Conservation (phyloP, 2,329 filamentous ascomycete species). For the Diaporthe sp. region DNA sequence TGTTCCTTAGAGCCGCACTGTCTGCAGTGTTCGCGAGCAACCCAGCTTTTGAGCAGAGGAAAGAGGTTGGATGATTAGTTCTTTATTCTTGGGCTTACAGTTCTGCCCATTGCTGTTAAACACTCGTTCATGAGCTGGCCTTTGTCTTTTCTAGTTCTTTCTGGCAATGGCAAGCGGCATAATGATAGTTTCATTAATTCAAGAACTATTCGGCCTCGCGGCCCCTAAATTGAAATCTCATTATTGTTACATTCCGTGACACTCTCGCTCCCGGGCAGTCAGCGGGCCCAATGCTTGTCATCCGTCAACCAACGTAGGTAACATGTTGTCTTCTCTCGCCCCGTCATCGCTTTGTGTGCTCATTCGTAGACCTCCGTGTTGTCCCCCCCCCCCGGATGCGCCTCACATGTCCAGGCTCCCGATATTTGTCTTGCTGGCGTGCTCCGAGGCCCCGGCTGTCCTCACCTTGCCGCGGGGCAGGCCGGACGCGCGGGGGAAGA, state of each 20-base stretch:
- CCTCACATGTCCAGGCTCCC: slow-evolving; percentile 21
- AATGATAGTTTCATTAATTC: neutral
- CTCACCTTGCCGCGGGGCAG: slow-evolving; percentile 40
- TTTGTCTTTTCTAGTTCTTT: neutral
- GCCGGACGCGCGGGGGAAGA: slow-evolving; percentile 39
- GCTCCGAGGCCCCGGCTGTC: slow-evolving; percentile 37
- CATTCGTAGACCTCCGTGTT: neutral
- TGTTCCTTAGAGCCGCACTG: too few species aligned
- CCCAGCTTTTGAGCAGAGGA: too few species aligned
- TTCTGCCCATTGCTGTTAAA: too few species aligned
- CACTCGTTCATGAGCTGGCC: neutral
- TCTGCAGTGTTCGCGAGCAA: too few species aligned
- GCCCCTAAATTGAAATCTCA: slow-evolving; percentile 1
- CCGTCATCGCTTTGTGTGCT: too few species aligned
- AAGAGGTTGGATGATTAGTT: too few species aligned
- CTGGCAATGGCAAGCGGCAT: too few species aligned
- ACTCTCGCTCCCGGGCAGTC: neutral
- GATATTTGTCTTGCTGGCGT: slow-evolving; percentile 36
- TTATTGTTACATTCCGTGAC: neutral
- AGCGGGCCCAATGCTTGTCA: neutral
- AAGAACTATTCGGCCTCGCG: neutral
- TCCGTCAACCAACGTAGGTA: neutral
- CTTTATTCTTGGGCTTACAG: too few species aligned
- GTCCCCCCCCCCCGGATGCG: too few species aligned
- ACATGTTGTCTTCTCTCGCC: neutral